Evolutionary conservation across 768 basidiomycete genomes (phyloP), one percentile per base, ranked within the genome.

Genomic region (Mycena alexandri): DNA sequence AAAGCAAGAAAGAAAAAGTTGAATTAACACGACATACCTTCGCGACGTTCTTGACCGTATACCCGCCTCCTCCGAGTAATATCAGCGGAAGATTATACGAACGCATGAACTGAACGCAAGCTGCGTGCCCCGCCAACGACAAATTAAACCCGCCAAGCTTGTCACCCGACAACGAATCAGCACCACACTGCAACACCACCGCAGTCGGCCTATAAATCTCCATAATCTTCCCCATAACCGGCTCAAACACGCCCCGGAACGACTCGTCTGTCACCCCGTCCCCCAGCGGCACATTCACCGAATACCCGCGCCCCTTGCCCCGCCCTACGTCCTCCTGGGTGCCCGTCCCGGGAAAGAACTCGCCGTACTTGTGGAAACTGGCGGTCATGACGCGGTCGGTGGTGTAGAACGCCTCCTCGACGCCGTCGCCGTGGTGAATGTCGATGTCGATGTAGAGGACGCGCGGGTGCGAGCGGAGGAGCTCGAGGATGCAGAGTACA

Each of bases 401-500:
- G 34, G 94, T 96, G 77, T 98, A 98, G 82, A 99, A 98, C 1
- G 97, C 98, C 76, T 99, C 98, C 75, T 99, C 98, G 25, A 99
- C 98, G 14, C 97, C 97, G 76, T 99, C 98, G 19, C 98, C 97
- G 77, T 99, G 98, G 78, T 99, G 98, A 52, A 96, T 95, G 79
- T 99, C 98, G 67, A 99, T 96, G 80, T 99, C 97, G 78, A 99
- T 92, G 77, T 99, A 99, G 36, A 99, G 82, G 14, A 99, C 97
- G 62, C 98, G 91, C 9, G 93, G 86, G 76, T 90, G 89, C 57
- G 84, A 88, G 72, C 96, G 88, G 19, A 97, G 82, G 13, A 99
- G 89, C 78, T 98, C 97, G 58, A 99, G 86, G 44, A 98, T 97
- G 51, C 90, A 93, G 22, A 99, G 89, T 0, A 98, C 96, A 75